phyloP scores from a whole-genome alignment of 768 basidiomycete species.

The Hydnum rufescens region DNA sequence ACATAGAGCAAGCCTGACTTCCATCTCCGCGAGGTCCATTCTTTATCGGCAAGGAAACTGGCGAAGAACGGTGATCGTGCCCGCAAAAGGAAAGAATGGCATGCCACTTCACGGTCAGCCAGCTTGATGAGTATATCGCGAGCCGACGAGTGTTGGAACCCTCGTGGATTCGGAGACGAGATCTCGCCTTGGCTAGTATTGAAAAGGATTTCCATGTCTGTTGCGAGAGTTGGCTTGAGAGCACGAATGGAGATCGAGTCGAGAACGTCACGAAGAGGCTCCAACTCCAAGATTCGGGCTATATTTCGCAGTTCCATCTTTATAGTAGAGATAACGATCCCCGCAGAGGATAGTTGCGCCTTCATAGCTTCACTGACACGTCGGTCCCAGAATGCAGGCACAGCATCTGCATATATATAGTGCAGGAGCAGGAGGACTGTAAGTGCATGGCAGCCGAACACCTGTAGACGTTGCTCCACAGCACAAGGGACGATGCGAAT shows the following conservation, averaged over 20 bases:
- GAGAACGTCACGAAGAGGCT: conserved; percentile 32
- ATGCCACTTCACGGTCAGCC: conserved; percentile 38
- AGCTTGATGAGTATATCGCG: conserved; percentile 52
- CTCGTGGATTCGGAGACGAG: not conserved
- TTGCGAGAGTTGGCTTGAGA: conserved; percentile 28
- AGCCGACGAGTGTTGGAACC: not conserved
- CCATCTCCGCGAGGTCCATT: conserved; percentile 58
- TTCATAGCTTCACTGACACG: conserved; percentile 33
- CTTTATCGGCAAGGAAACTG: conserved; percentile 60
- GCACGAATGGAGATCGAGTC: conserved; percentile 39
- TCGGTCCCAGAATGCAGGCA: conserved; percentile 70
- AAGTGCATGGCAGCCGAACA: conserved; percentile 42
- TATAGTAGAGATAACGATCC: conserved; percentile 28
- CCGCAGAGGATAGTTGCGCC: conserved; percentile 21
- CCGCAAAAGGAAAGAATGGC: conserved; percentile 60
- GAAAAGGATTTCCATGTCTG: conserved; percentile 34
- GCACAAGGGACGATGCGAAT: conserved; percentile 5
- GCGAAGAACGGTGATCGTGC: conserved; percentile 70
- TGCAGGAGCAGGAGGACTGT: conserved; percentile 54
- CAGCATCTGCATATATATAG: conserved; percentile 76
- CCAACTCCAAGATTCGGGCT: conserved; percentile 39
- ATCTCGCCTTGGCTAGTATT: conserved; percentile 12
- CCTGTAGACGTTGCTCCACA: conserved; percentile 16
- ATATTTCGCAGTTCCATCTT: conserved; percentile 43
- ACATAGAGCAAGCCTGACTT: conserved; percentile 36